Evolutionary conservation across 106 monocot genomes (phyloP).

Genomic region (Dactylorhiza incarnata): DNA sequence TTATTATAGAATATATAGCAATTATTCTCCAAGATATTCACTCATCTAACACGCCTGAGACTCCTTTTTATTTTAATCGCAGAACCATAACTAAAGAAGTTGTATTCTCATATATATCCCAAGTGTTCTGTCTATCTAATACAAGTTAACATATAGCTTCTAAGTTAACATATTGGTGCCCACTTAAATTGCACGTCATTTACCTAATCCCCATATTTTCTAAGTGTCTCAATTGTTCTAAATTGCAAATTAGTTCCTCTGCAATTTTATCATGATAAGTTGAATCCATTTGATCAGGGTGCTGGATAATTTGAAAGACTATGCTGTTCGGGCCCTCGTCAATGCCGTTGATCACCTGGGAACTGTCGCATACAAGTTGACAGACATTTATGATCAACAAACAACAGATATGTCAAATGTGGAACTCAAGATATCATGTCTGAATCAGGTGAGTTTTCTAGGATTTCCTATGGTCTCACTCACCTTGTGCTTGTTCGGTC

Average conservation of each 20-base stretch:
- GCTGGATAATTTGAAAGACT: constrained; percentile 88
- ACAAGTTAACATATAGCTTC: too few species aligned
- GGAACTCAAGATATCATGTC: constrained; percentile 67
- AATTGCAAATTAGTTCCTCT: background rate
- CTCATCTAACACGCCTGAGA: too few species aligned
- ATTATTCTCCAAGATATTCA: too few species aligned
- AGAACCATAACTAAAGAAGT: too few species aligned
- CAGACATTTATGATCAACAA: constrained; percentile 88
- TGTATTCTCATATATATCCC: too few species aligned
- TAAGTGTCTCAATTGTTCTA: too few species aligned
- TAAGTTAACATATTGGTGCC: too few species aligned
- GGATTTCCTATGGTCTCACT: constrained; percentile 1
- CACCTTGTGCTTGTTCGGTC: background rate
- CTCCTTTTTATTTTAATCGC: too few species aligned
- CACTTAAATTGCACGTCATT: too few species aligned
- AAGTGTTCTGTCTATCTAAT: too few species aligned
- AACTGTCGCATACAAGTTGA: constrained; percentile 95
- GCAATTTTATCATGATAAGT: constrained; percentile 1
- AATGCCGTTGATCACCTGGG: constrained; percentile 98
- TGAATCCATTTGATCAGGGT: constrained; percentile 44
- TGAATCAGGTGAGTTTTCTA: constrained; percentile 67
- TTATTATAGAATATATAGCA: too few species aligned
- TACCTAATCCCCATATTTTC: too few species aligned
- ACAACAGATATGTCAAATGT: constrained; percentile 53
- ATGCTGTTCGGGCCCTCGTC: constrained; percentile 86